Evolutionary conservation across 2,329 filamentous ascomycete genomes (phyloP).

Genomic region (Sarocladium oryzae): DNA sequence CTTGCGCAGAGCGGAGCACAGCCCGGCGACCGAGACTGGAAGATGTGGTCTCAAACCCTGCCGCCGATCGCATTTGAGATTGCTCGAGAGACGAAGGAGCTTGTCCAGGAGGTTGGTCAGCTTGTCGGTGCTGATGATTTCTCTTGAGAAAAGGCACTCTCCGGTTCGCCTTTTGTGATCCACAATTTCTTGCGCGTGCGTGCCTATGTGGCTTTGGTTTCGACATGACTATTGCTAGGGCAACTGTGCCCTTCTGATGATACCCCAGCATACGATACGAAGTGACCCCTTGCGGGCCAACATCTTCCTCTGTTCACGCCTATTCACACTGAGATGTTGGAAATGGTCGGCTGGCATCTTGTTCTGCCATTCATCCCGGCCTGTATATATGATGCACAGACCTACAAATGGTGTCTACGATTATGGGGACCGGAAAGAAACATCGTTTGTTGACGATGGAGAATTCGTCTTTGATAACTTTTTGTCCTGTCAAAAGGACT

Average conservation of each 20-base stretch:
- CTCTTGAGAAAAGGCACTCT: conserved; percentile 28
- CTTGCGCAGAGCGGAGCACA: conserved; percentile 44
- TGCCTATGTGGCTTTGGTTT: neutral
- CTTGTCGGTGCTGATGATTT: conserved; percentile 39
- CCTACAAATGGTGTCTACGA: neutral
- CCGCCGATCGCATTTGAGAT: conserved; percentile 85
- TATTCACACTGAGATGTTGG: neutral
- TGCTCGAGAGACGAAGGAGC: conserved; percentile 73
- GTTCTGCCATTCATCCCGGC: neutral
- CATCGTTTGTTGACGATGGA: too few species aligned
- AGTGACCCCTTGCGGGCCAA: neutral
- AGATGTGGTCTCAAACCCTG: conserved; percentile 61
- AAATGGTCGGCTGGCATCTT: neutral
- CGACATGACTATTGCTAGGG: neutral
- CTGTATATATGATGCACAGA: neutral
- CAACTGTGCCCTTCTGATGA: neutral
- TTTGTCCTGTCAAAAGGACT: too few species aligned
- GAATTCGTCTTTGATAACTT: too few species aligned
- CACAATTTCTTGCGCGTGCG: neutral
- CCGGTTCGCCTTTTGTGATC: neutral
- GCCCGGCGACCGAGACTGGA: conserved; percentile 50
- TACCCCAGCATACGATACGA: conserved; percentile 2
- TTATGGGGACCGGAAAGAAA: too few species aligned
- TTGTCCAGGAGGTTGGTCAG: conserved; percentile 40
- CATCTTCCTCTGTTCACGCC: neutral